A percentile compares a stretch with the other conserved stretches of the same genome.
Evolutionary conservation across 2,329 filamentous ascomycete species (phyloP).

Genomic region (Diplodia mutila): DNA sequence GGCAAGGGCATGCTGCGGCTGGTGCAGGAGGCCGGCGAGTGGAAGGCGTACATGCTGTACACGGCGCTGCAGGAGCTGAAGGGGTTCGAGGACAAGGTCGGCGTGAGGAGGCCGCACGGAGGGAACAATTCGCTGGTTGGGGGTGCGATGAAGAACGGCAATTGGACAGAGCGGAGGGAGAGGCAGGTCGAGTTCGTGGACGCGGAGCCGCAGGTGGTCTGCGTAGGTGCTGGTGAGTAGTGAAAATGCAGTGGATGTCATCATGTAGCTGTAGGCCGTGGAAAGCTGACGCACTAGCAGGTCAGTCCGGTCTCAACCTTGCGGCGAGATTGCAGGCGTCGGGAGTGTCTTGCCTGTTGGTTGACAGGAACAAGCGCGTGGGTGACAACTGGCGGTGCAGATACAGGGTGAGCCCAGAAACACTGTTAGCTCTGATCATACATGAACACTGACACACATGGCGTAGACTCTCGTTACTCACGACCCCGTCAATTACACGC

Average conservation of each 20-base stretch:
- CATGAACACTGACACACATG: background rate
- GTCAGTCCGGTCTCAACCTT: slow-evolving; percentile 39
- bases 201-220: slow-evolving; percentile 61
- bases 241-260: background rate
- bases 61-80: slow-evolving; percentile 61
- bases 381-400: slow-evolving; percentile 57
- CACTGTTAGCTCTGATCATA: background rate
- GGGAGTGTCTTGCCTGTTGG: slow-evolving; percentile 46
- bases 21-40: slow-evolving; percentile 49
- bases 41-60: slow-evolving; percentile 68
- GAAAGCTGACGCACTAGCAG: slow-evolving; percentile 32
- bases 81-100: slow-evolving; percentile 56
- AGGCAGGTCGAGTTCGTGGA: slow-evolving; percentile 36
- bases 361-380: slow-evolving; percentile 51
- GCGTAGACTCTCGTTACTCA: slow-evolving; percentile 62
- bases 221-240: slow-evolving; percentile 53
- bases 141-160: slow-evolving; percentile 49
- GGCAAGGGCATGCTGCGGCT: slow-evolving; percentile 63
- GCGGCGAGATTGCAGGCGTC: slow-evolving; percentile 47
- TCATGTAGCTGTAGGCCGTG: background rate
- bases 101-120: slow-evolving; percentile 57
- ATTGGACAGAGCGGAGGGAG: slow-evolving; percentile 51
- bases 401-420: slow-evolving; percentile 39
- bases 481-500: slow-evolving; percentile 63
- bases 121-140: slow-evolving; percentile 66